Conservation (phyloP, 257 asterid genomes). For the Ilex asprella region DNA sequence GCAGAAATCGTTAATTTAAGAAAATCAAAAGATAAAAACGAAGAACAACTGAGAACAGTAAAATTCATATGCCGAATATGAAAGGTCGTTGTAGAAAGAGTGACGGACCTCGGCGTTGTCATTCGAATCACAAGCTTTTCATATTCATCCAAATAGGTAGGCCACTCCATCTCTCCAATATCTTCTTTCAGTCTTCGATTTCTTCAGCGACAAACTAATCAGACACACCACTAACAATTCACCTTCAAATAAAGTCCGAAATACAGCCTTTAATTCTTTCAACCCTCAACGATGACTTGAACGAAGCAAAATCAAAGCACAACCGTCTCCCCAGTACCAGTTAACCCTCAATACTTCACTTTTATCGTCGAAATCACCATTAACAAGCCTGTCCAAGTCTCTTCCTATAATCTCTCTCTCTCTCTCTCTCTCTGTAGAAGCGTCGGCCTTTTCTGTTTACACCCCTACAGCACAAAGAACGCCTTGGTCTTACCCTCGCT, state of each 20-base stretch:
- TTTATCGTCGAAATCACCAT: no score
- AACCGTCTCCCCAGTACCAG: no score
- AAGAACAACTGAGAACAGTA: background rate
- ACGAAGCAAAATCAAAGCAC: no score
- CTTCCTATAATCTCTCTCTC: background rate
- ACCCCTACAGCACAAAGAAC: conserved; percentile 14
- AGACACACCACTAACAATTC: no score
- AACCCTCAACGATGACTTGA: background rate
- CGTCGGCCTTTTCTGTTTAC: no score
- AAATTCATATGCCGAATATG: background rate
- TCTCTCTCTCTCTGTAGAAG: background rate
- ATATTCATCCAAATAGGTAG: conserved; percentile 70
- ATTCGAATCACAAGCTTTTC: conserved; percentile 82
- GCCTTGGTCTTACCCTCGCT: conserved; percentile 3
- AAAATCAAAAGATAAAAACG: background rate
- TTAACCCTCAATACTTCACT: conserved; percentile 3
- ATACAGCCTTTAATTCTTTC: no score
- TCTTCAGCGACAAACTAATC: no score
- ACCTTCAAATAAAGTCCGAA: no score
- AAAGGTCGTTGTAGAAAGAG: background rate
- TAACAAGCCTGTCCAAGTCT: background rate
- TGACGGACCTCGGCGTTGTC: conserved; percentile 75
- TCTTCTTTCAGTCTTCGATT: background rate
- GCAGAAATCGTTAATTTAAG: background rate
- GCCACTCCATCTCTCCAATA: conserved; percentile 56